Evolutionary conservation across 2,329 filamentous ascomycete species (phyloP).

Genomic region (Cladophialophora psammophila): DNA sequence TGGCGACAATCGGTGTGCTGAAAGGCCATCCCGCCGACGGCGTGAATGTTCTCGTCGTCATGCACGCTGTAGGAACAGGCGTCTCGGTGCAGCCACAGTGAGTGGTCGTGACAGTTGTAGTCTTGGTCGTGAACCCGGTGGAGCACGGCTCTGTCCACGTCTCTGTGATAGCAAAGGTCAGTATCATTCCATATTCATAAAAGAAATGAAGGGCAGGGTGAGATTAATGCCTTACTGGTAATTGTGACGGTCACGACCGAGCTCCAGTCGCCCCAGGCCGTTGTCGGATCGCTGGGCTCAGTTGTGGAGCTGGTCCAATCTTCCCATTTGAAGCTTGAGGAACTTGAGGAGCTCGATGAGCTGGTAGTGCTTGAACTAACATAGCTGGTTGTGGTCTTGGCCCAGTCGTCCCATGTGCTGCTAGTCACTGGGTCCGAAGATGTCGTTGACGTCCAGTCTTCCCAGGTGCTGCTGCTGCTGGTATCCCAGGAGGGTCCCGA

Average conservation of each 20-base stretch:
- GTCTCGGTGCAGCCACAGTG: constrained; percentile 32
- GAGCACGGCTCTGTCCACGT: constrained; percentile 26
- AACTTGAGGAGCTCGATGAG: neutral
- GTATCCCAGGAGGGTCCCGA: neutral
- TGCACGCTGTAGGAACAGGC: constrained; percentile 24
- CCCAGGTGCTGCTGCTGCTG: constrained; percentile 6
- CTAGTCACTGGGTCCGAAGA: neutral
- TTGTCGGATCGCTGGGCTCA: neutral
- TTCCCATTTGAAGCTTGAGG: constrained; percentile 2
- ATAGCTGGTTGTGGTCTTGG: neutral
- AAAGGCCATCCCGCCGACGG: constrained; percentile 25
- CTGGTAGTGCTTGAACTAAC: neutral
- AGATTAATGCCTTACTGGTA: neutral
- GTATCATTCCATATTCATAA: neutral
- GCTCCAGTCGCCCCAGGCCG: constrained; percentile 19
- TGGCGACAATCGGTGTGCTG: constrained; percentile 20
- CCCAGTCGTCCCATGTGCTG: constrained; percentile 21
- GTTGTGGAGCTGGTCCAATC: constrained; percentile 5
- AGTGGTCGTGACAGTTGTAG: constrained; percentile 25
- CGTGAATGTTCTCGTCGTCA: constrained; percentile 26
- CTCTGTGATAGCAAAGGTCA: constrained; percentile 6
- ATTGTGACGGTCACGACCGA: constrained; percentile 5
- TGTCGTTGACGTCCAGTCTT: constrained; percentile 14
- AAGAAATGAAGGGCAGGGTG: neutral
- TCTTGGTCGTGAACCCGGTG: constrained; percentile 27